Percentiles rank a stretch among this genome's conserved stretches.
phyloP scores from a whole-genome alignment of 2,329 filamentous ascomycete genomes.

The Fusarium sp. region DNA sequence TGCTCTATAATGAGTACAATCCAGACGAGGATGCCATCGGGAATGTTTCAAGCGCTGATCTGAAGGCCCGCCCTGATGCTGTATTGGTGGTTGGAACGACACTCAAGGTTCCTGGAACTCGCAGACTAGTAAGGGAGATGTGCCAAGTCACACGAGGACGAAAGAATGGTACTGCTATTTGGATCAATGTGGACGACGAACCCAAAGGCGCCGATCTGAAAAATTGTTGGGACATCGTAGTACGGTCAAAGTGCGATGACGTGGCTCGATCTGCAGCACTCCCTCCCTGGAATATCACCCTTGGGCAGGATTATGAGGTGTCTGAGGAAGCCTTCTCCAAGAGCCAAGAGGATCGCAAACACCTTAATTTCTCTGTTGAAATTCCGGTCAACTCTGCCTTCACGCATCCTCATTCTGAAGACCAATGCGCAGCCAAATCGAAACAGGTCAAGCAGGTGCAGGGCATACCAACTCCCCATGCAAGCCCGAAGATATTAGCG shows the following conservation, averaged over 20 bases:
- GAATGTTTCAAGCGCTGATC: slow-evolving; percentile 85
- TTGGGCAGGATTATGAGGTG: slow-evolving; percentile 61
- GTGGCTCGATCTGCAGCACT: slow-evolving; percentile 79
- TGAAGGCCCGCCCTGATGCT: slow-evolving; percentile 87
- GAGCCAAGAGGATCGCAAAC: slow-evolving; percentile 50
- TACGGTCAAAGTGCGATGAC: slow-evolving; percentile 87
- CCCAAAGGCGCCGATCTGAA: slow-evolving; percentile 87
- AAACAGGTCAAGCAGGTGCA: slow-evolving; percentile 56
- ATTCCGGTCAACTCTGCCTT: slow-evolving; percentile 38
- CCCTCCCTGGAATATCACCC: slow-evolving; percentile 66
- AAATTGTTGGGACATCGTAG: slow-evolving; percentile 91
- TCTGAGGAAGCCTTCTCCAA: slow-evolving; percentile 58
- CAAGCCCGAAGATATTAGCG: slow-evolving; percentile 63
- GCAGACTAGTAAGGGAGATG: slow-evolving; percentile 89
- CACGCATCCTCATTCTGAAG: slow-evolving; percentile 30
- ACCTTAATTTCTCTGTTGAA: slow-evolving; percentile 43
- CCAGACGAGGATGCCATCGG: slow-evolving; percentile 97
- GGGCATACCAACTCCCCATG: slow-evolving; percentile 67
- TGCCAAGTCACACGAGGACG: slow-evolving; percentile 86
- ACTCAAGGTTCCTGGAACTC: slow-evolving; percentile 92
- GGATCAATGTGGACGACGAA: slow-evolving; percentile 91
- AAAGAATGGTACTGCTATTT: slow-evolving; percentile 86
- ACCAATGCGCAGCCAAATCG: slow-evolving; percentile 47
- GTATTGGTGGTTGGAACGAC: slow-evolving; percentile 96
- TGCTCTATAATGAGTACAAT: slow-evolving; percentile 97